A percentile compares a stretch with the other conserved stretches of the same genome.
Conservation (phyloP, 805 yeast genomes). For the Pichia deserticola region DNA sequence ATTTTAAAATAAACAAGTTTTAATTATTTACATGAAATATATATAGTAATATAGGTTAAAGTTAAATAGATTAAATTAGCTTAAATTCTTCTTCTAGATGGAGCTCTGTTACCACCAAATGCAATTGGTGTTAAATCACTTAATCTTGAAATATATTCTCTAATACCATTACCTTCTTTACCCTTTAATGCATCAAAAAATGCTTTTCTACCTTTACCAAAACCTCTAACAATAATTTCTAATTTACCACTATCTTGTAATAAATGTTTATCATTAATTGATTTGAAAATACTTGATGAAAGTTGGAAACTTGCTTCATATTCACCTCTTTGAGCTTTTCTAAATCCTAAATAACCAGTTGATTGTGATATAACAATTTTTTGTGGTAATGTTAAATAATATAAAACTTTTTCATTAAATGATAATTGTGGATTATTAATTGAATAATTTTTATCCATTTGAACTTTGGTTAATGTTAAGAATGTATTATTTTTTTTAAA, state of each 20-base stretch:
- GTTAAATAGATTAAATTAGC: not conserved
- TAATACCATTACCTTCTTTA: constrained; percentile 71
- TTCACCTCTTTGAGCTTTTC: constrained; percentile 84
- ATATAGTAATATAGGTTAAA: too few relatives aligned
- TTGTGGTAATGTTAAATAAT: constrained; percentile 74
- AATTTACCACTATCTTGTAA: constrained; percentile 40
- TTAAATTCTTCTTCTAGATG: constrained; percentile 63
- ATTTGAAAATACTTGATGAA: constrained; percentile 60
- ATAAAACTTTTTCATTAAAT: constrained; percentile 64
- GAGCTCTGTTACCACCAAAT: constrained; percentile 89
- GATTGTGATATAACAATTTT: constrained; percentile 59
- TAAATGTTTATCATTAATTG: constrained; percentile 49
- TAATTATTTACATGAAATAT: too few relatives aligned
- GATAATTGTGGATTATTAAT: constrained; percentile 47
- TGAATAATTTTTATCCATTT: constrained; percentile 54
- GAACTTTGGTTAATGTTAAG: constrained; percentile 64
- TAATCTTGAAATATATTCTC: constrained; percentile 60
- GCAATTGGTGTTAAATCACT: constrained; percentile 76
- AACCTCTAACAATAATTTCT: constrained; percentile 72
- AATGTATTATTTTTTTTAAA: constrained; percentile 82
- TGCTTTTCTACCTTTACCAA: constrained; percentile 86
- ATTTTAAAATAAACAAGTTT: too few relatives aligned
- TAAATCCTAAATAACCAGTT: constrained; percentile 84
- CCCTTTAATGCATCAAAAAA: constrained; percentile 80
- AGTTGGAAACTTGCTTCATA: constrained; percentile 92